These are phyloP conservation scores for Aspergillus hortae DNA, from an alignment of 2,329 filamentous ascomycete species.

Conservation along the genomic window DNA sequence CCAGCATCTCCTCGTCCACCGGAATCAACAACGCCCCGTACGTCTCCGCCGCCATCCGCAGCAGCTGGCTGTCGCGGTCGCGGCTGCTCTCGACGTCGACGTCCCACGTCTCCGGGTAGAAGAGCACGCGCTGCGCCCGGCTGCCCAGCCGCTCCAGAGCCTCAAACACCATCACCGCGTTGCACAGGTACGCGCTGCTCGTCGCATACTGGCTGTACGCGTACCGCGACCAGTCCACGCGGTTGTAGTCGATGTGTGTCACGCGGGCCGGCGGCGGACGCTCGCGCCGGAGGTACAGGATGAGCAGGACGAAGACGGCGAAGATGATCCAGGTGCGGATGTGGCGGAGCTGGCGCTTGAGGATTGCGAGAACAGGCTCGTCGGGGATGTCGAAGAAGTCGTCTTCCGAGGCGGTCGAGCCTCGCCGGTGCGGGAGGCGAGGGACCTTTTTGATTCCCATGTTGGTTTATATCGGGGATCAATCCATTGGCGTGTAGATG, in stretches of 20 bases:
- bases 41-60: constrained; percentile 46
- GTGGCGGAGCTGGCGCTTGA: constrained; percentile 30
- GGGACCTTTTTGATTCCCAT: constrained; percentile 13
- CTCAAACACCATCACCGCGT: constrained; percentile 42
- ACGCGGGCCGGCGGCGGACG: constrained; percentile 15
- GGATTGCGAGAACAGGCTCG: constrained; percentile 24
- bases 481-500: neutral
- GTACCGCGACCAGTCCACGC: constrained; percentile 40
- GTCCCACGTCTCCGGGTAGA: constrained; percentile 42
- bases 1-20: constrained; percentile 38
- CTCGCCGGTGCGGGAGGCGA: constrained; percentile 23
- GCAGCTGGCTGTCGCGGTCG: constrained; percentile 43
- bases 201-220: constrained; percentile 45
- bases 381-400: constrained; percentile 38
- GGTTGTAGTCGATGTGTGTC: constrained; percentile 28
- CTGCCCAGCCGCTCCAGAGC: constrained; percentile 37
- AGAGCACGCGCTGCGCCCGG: constrained; percentile 37
- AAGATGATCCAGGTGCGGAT: constrained; percentile 29
- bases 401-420: constrained; percentile 28
- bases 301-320: constrained; percentile 20
- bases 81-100: constrained; percentile 24
- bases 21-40: constrained; percentile 52
- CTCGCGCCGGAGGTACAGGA: constrained; percentile 23
- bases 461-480: neutral
- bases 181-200: constrained; percentile 40